phyloP scores from a whole-genome alignment of 495 filamentous ascomycete genomes.

The Chlorociboria aeruginascens region DNA sequence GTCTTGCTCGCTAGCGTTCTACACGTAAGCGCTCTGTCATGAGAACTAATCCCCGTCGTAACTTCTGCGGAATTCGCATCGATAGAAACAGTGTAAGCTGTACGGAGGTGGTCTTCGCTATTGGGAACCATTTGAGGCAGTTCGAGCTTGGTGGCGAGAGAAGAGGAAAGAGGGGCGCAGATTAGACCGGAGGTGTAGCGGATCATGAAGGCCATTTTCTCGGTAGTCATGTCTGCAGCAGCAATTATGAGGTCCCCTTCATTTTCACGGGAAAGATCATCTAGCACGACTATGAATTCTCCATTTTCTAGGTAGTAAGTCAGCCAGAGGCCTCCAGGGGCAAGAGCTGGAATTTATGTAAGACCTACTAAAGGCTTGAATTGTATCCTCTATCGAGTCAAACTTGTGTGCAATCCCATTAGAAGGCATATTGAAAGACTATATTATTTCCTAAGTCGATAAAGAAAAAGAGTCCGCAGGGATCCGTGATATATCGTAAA shows the following conservation, averaged over 20 bases:
- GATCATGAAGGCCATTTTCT: slow-evolving; percentile 92
- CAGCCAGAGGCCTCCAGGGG: slow-evolving; percentile 3
- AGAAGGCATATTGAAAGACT: slow-evolving; percentile 13
- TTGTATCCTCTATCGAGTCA: slow-evolving; percentile 75
- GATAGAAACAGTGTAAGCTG: slow-evolving; percentile 83
- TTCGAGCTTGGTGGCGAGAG: slow-evolving; percentile 50
- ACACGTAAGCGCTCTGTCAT: slow-evolving; percentile 76
- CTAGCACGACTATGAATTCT: slow-evolving; percentile 92
- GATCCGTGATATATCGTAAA: too few species aligned
- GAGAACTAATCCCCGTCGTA: slow-evolving; percentile 82
- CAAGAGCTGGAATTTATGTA: slow-evolving; percentile 2
- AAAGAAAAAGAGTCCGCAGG: too few species aligned
- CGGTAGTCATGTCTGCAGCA: slow-evolving; percentile 69
- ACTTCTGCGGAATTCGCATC: slow-evolving; percentile 61
- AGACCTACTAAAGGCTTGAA: slow-evolving; percentile 69
- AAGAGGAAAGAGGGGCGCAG: slow-evolving; percentile 69
- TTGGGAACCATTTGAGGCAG: slow-evolving; percentile 82
- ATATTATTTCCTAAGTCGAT: background rate
- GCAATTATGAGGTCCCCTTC: slow-evolving; percentile 97
- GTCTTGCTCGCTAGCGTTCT: slow-evolving; percentile 60
- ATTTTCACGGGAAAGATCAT: slow-evolving; percentile 83
- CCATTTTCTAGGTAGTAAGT: slow-evolving; percentile 49
- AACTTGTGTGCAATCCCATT: slow-evolving; percentile 39
- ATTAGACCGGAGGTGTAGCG: slow-evolving; percentile 81
- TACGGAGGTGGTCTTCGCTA: slow-evolving; percentile 76